Evolutionary conservation across 2,329 filamentous ascomycete species (phyloP), one percentile per base, ranked within the genome.

Genomic region (Biscogniauxia sp.): DNA sequence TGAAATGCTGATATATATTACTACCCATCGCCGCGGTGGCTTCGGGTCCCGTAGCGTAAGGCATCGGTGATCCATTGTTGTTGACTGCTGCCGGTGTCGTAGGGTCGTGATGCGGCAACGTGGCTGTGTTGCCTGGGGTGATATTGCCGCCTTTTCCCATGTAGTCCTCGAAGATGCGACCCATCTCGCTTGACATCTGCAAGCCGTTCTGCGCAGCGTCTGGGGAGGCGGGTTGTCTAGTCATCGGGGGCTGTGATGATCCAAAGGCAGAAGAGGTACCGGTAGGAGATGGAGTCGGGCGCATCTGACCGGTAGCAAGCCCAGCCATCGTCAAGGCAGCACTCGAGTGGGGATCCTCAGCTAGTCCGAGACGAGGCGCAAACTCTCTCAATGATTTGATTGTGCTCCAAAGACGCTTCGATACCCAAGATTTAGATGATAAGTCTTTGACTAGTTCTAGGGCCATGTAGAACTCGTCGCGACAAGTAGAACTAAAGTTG

Each of bases 401-500:
- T 0, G 88, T 91, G 64, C 84, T 84, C 90, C 90, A 93, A 1
- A 93, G 77, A 1, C 90, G 82, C 66, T 90, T 87, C 5, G 86
- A 89, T 1, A 92, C 87, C 77, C 85, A 91, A 25, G 86, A 90
- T 68, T 88, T 87, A 28, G 85, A 84, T 3, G 87, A 90, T 58
- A 93, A 81, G 58, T 89, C 88, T 63, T 90, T 88, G 49, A 93
- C 85, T 2, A 93, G 79, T 57, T 92, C 88, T 0, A 93, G 82
- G 0, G 88, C 89, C 81, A 90, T 86, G 76, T 92, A 92, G 70
- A 93, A 93, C 73, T 93, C 90, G 52, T 90, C 85, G 19, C 90
- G 83, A 64, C 89, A 92, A 23, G 81, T 75, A 9, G 82, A 78
- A 67, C 86, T 89, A 72, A 93, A 93, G 25, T 87, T 82, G 0